phyloP scores from a whole-genome alignment of 306 rosid genomes.

The Corylus avellana region DNA sequence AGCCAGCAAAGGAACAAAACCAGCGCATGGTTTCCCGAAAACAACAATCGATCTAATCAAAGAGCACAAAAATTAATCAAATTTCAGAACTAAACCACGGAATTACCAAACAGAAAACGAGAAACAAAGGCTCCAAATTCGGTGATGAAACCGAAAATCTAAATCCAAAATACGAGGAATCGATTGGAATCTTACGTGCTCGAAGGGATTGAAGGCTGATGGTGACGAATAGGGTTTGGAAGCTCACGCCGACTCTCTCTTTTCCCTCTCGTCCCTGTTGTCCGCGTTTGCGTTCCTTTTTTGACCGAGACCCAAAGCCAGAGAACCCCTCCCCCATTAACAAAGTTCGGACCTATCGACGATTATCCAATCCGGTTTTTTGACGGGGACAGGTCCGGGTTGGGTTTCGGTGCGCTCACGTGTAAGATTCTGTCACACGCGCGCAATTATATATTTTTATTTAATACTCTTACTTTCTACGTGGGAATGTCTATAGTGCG shows the following conservation, averaged over 20 bases:
- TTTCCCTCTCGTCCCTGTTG: slow-evolving; percentile 28
- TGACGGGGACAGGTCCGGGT: slow-evolving; percentile 53
- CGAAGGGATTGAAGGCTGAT: background rate
- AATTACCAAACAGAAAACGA: background rate
- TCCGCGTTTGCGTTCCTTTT: slow-evolving; percentile 37
- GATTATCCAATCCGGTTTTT: slow-evolving; percentile 48
- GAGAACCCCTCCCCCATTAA: slow-evolving; percentile 39
- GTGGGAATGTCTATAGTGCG: background rate
- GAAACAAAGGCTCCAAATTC: background rate
- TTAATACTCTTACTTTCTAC: background rate
- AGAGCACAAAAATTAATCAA: slow-evolving; percentile 9
- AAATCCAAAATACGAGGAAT: background rate
- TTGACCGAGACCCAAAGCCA: slow-evolving; percentile 51
- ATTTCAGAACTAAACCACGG: background rate
- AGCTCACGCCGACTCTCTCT: slow-evolving; percentile 29
- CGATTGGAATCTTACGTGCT: background rate
- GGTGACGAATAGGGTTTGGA: slow-evolving; percentile 9
- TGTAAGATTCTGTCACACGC: slow-evolving; percentile 12
- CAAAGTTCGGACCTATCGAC: slow-evolving; percentile 58
- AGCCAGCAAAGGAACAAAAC: slow-evolving; percentile 19
- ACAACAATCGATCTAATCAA: slow-evolving; percentile 39
- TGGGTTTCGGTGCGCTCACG: slow-evolving; percentile 45
- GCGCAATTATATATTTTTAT: background rate
- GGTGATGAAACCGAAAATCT: background rate
- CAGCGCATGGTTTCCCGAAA: slow-evolving; percentile 29